Evolutionary conservation across 768 basidiomycete species (phyloP), one percentile per base, ranked within the genome.

Genomic region (Termitomyces titanicus): DNA sequence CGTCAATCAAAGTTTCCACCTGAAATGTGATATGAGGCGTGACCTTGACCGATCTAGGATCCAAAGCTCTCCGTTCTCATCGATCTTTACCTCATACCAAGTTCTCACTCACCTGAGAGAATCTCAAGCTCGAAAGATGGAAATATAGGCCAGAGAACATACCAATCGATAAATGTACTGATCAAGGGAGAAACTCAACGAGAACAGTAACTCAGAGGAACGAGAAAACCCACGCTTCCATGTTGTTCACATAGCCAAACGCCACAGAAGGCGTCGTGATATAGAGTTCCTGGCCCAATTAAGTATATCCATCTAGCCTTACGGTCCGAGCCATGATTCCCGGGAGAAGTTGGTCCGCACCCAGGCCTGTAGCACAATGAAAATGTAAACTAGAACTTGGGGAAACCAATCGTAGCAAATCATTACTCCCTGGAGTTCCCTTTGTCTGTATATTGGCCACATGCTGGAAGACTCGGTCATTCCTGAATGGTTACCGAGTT

Each of bases 81-180:
- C 73, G 47, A 88, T 77, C 50, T 71, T 67, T 3, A 79, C 86
- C 64, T 86, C 81, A 60, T 88, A 87, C 1, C 86, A 88, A 0
- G 88, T 89, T 49, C 74, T 75, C 3, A 89, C 73, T 86, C 85
- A 89, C 37, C 86, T 85, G 37, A 8, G 17, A 17, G 53, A 11
- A 12, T n/a, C 25, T 58, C n/a, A 54, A 42, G 27, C 33, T 63
- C 4, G 55, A 39, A 27, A n/a, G n/a, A 34, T 44, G 27, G 9
- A 37, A 24, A 27, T 1, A 42, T 37, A 3, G 33, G 17, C 51
- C 3, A 12, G 1, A 39, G 37, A 31, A 62, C 74, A 57, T 57
- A 86, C 83, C 88, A 86, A 57, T 88, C 76, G 12, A 82, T 58
- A 63, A 89, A 90, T 0, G 83, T 88, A 37, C 88, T 89, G 45